Evolutionary conservation across 1,284 basidiomycete species (phyloP).

Genomic region (Cystobasidiaceae sp.): DNA sequence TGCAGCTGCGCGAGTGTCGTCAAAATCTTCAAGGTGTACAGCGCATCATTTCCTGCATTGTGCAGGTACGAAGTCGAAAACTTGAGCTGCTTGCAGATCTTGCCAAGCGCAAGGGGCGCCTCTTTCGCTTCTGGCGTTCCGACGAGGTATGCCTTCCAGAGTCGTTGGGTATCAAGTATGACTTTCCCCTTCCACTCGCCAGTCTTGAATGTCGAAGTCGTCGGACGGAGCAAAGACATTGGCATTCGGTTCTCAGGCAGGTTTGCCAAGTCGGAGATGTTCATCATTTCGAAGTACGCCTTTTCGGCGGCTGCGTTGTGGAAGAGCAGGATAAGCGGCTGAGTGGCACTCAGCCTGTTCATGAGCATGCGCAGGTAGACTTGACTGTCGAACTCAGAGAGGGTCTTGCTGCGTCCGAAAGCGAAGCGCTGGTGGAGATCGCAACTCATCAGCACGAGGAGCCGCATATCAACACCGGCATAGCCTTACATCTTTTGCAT

Average conservation of each 20-base stretch:
- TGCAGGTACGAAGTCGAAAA: slow-evolving; percentile 7
- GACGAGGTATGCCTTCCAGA: slow-evolving; percentile 7
- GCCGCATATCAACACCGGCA: background rate
- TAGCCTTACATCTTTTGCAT: slow-evolving; percentile 6
- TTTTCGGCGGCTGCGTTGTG: slow-evolving; percentile 25
- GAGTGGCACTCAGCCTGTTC: background rate
- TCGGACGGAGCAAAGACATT: background rate
- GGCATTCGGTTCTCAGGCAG: slow-evolving; percentile 1
- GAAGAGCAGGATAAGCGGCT: slow-evolving; percentile 18
- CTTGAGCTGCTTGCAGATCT: slow-evolving; percentile 3
- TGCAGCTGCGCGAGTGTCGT: slow-evolving; percentile 14
- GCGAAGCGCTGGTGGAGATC: background rate
- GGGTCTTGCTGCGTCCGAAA: slow-evolving; percentile 4
- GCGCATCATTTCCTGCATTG: slow-evolving; percentile 27
- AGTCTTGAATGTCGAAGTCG: background rate
- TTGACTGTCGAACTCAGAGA: slow-evolving; percentile 14
- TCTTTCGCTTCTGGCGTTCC: background rate
- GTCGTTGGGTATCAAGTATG: slow-evolving; percentile 17
- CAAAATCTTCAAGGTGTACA: slow-evolving; percentile 25
- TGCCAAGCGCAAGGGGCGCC: slow-evolving; percentile 2
- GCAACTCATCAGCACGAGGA: background rate
- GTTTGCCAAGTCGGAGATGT: background rate
- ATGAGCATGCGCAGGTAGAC: slow-evolving; percentile 7
- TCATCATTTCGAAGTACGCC: slow-evolving; percentile 24
- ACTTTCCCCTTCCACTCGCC: background rate